Evolutionary conservation across 2,329 filamentous ascomycete species (phyloP), one percentile per base, ranked within the genome.

Genomic region (Sporothrix brasiliensis): DNA sequence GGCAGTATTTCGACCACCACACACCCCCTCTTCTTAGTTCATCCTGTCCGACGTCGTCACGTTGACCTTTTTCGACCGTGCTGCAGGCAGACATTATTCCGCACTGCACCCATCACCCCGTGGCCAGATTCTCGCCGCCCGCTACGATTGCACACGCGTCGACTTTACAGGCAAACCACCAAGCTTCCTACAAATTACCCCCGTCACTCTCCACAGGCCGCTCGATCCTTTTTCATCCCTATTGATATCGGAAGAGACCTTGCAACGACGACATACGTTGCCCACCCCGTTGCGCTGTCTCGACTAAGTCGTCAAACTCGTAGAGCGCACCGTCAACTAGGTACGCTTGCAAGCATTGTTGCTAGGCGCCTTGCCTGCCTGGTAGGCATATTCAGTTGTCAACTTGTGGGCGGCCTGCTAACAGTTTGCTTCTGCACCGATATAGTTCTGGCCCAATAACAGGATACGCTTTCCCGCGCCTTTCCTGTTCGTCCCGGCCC

Each of bases 1-100:
- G 27, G 27, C 11, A 21, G 16, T 4, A 34, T 10, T 30, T 21
- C 63, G 24, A 14, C 44, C 63, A 66, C 44, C 34, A 14, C 61
- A 66, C 61, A 65, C 21, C 24, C 21, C 44, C 27, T 34, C 47
- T 13, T 10, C 27, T 53, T 34, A 30, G 60, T 24, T n/a, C 58
- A 63, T 63, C 63, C 49, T 52, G 19, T 66, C 49, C 47, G 10
- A 41, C 47, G 27, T 52, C 63, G 47, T 66, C 63, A 66, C 63
- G 63, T 66, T 66, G 63, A 39, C 47, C 19, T n/a, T 53, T 54
- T 53, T 67, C 63, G 49, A 67, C 14, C 47, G 63, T 52, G 47
- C 44, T 65, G 63, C 63, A 66, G 63, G 63, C 63, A 66, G 63
- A 39, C 63, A 34, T 52, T 53, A 52, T 39, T 52, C 27, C 27